phyloP scores from a whole-genome alignment of 805 yeast genomes.

The Candida taoyuanica region DNA sequence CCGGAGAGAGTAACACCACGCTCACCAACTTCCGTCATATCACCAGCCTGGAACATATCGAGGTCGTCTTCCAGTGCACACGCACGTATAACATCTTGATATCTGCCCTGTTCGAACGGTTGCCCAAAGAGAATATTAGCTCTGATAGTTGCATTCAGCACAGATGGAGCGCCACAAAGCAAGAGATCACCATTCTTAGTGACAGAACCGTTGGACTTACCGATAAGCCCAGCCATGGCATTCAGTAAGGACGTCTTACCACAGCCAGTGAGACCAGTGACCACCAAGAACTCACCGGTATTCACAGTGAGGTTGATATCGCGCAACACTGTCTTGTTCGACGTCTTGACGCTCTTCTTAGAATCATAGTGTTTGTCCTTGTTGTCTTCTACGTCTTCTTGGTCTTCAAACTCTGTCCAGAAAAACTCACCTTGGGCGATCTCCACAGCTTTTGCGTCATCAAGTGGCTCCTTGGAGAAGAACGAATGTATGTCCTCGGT shows the following conservation, averaged over 20 bases:
- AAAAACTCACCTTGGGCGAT: constrained; percentile 50
- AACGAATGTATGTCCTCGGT: constrained; percentile 33
- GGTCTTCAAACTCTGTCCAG: constrained; percentile 48
- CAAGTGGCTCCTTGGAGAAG: constrained; percentile 18
- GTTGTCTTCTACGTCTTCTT: not conserved
- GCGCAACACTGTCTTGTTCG: not conserved
- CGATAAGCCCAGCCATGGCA: constrained; percentile 37
- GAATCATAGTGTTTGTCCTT: not conserved
- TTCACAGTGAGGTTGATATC: constrained; percentile 33
- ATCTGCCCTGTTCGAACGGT: constrained; percentile 69
- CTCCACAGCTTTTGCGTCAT: constrained; percentile 38
- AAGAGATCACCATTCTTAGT: constrained; percentile 43
- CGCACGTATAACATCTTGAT: constrained; percentile 68
- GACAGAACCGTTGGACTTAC: constrained; percentile 42
- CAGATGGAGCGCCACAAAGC: constrained; percentile 68
- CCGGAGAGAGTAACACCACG: constrained; percentile 93
- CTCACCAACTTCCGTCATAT: constrained; percentile 88
- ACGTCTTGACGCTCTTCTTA: not conserved
- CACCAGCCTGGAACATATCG: constrained; percentile 74
- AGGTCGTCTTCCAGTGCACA: constrained; percentile 80
- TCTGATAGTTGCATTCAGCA: constrained; percentile 83
- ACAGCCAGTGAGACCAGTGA: constrained; percentile 45
- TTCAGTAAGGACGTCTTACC: constrained; percentile 41
- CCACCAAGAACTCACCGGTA: constrained; percentile 6
- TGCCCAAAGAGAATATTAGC: constrained; percentile 87